Evolutionary conservation across 352 stramenopile species (phyloP).

Genomic region (Globisporangium viniferum): DNA sequence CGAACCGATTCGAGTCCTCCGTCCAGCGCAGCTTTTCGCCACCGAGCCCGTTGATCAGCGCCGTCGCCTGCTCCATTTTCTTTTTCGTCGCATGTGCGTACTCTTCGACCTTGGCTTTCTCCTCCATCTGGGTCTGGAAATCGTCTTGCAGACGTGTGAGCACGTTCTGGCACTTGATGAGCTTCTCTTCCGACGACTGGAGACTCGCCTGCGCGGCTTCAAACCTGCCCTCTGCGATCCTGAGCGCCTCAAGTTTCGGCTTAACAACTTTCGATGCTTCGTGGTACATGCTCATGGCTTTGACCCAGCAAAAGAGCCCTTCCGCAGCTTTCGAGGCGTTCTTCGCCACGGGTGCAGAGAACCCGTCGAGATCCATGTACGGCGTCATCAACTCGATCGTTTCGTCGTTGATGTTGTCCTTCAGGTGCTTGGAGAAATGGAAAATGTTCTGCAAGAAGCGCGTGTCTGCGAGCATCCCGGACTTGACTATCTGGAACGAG

Average conservation of each 20-base stretch:
- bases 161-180: conserved; percentile 61
- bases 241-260: conserved; percentile 90
- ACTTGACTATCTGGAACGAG: conserved; percentile 83
- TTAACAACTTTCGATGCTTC: conserved; percentile 92
- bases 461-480: conserved; percentile 85
- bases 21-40: conserved; percentile 87
- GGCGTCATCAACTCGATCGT: conserved; percentile 91
- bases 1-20: conserved; percentile 85
- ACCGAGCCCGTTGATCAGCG: conserved; percentile 82
- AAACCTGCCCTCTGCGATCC: conserved; percentile 83
- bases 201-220: conserved; percentile 79
- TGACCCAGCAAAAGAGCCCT: conserved; percentile 88
- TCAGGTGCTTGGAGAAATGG: conserved; percentile 88
- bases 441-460: conserved; percentile 89
- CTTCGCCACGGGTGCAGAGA: conserved; percentile 70
- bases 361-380: conserved; percentile 87
- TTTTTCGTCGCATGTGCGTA: conserved; percentile 78
- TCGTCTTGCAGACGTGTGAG: conserved; percentile 71
- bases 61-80: conserved; percentile 90
- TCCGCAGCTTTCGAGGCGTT: conserved; percentile 91
- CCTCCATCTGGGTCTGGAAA: conserved; percentile 88
- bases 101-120: conserved; percentile 86
- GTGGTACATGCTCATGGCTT: conserved; percentile 91
- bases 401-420: conserved; percentile 93
- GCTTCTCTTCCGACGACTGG: conserved; percentile 64